A percentile compares a stretch with the other conserved stretches of the same genome.
phyloP scores from a whole-genome alignment of 495 filamentous ascomycete species.

The Penicillium silybi region DNA sequence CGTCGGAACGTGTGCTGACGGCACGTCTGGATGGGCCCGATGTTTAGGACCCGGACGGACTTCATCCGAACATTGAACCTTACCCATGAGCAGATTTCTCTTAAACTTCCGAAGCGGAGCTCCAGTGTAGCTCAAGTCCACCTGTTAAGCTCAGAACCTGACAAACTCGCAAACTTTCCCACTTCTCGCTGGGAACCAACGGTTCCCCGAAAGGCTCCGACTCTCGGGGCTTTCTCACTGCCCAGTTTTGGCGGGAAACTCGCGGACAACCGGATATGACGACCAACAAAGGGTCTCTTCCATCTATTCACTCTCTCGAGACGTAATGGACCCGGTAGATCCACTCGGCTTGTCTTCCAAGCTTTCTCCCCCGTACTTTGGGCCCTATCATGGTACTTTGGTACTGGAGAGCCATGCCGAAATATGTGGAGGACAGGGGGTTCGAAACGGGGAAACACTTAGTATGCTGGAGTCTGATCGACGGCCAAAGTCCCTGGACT shows the following conservation, averaged over 20 bases:
- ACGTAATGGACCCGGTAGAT: not conserved
- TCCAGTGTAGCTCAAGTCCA: too few relatives aligned
- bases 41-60: too few relatives aligned
- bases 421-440: not conserved
- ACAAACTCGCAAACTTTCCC: not conserved
- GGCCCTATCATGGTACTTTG: not conserved
- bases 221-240: slow-evolving; percentile 11
- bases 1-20: not conserved
- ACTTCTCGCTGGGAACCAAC: not conserved
- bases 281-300: not conserved
- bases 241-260: slow-evolving; percentile 6
- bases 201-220: slow-evolving; percentile 8
- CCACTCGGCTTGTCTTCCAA: not conserved
- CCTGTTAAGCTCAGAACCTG: too few relatives aligned
- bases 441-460: not conserved
- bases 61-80: not conserved
- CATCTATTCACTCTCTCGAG: not conserved
- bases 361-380: not conserved
- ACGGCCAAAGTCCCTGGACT: slow-evolving; percentile 5
- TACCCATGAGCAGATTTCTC: too few relatives aligned
- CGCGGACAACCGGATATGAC: slow-evolving; percentile 3
- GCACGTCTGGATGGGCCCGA: not conserved
- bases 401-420: not conserved
- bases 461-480: slow-evolving; percentile 9
- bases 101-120: too few relatives aligned